phyloP scores from a whole-genome alignment of 805 yeast species.

The Metschnikowia borealis region DNA sequence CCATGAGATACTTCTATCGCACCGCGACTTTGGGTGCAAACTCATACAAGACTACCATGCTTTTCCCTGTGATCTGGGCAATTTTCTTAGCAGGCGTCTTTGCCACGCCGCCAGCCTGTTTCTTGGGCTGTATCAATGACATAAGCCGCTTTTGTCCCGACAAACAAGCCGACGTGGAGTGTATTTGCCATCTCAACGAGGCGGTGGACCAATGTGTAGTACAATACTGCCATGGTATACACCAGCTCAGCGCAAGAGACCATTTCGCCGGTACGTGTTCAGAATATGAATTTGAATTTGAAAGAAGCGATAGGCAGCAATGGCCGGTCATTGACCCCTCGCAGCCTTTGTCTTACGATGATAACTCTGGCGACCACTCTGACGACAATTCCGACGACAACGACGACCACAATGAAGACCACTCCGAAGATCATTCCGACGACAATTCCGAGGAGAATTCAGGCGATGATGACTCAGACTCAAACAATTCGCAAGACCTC shows the following conservation, averaged over 20 bases:
- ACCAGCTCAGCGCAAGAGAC: conserved; percentile 42
- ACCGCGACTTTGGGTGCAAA: conserved; percentile 14
- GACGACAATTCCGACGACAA: background rate
- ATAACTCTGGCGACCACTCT: background rate
- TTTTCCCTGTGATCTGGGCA: conserved; percentile 5
- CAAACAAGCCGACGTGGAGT: conserved; percentile 32
- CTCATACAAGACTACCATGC: conserved; percentile 5
- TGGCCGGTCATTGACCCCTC: conserved; percentile 2
- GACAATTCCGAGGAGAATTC: background rate
- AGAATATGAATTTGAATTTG: conserved; percentile 24
- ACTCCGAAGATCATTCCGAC: background rate
- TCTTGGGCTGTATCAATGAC: conserved; percentile 39
- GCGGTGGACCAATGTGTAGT: conserved; percentile 41
- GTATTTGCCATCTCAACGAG: conserved; percentile 38
- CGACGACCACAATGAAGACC: background rate
- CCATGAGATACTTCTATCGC: background rate
- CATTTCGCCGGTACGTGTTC: conserved; percentile 48
- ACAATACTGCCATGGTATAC: conserved; percentile 44
- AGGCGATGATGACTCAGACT: conserved; percentile 4
- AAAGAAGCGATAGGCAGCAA: background rate
- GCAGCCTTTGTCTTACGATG: background rate
- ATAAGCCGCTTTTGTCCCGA: conserved; percentile 32
- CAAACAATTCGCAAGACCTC: background rate
- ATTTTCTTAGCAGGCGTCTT: conserved; percentile 3
- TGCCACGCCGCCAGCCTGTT: conserved; percentile 52